A percentile compares a stretch with the other conserved stretches of the same genome.
These are phyloP conservation scores for Ascochyta pisi DNA, from an alignment of 2,329 filamentous ascomycete genomes.

Conservation along the genomic window DNA sequence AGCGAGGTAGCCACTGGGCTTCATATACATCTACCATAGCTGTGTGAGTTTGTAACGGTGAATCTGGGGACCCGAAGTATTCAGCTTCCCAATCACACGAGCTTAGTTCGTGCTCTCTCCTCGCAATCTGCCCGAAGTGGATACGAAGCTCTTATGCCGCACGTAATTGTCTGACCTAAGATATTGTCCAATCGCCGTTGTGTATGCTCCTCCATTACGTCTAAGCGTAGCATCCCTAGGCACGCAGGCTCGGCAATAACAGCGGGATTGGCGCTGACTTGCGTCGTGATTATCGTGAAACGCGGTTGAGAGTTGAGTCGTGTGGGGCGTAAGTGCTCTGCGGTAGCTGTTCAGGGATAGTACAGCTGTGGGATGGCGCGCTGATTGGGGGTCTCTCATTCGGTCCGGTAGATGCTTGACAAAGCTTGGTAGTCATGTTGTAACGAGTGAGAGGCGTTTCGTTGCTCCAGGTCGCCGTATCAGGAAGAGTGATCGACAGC, in stretches of 20 bases:
- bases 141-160: constrained; percentile 1
- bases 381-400: not conserved
- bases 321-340: not conserved
- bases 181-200: not conserved
- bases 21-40: constrained; percentile 9
- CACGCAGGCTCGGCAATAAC: not conserved
- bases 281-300: constrained; percentile 1
- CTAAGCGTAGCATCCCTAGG: not conserved
- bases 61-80: constrained; percentile 15
- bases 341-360: constrained; percentile 2
- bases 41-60: constrained; percentile 1
- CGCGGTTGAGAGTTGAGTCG: not conserved
- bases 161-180: constrained; percentile 1
- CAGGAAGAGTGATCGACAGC: constrained; percentile 6
- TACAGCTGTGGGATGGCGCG: not conserved
- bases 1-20: not conserved
- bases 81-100: not conserved
- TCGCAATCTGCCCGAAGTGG: not conserved
- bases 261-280: not conserved
- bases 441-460: not conserved
- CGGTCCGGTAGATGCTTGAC: not conserved
- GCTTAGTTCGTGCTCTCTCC: not conserved
- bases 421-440: constrained; percentile 3
- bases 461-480: not conserved
- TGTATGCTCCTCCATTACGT: constrained; percentile 1